phyloP scores from a whole-genome alignment of 768 basidiomycete genomes.

The Antrodiella citrinella region DNA sequence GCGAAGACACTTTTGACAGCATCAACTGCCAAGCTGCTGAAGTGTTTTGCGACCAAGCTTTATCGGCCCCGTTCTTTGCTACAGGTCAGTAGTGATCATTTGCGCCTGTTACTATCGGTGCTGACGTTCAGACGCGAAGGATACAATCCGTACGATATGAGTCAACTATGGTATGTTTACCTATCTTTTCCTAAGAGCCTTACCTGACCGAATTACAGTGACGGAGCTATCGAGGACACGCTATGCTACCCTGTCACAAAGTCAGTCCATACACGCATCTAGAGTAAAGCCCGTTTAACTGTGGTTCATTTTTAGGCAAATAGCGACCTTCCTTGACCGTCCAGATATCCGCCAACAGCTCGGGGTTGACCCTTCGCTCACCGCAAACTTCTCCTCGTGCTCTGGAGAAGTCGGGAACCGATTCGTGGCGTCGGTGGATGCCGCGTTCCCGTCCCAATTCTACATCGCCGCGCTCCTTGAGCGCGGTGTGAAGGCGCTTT shows the following conservation, averaged over 20 bases:
- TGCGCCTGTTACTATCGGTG: conserved; percentile 60
- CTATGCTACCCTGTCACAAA: conserved; percentile 1
- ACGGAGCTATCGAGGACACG: background rate
- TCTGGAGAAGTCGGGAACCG: conserved; percentile 33
- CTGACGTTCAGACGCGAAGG: conserved; percentile 39
- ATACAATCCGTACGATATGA: conserved; percentile 61
- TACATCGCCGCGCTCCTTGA: conserved; percentile 48
- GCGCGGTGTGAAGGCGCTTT: conserved; percentile 38
- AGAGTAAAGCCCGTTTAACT: background rate
- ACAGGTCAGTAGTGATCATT: conserved; percentile 30
- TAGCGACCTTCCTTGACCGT: conserved; percentile 52
- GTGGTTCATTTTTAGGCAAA: conserved; percentile 44
- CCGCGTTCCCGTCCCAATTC: conserved; percentile 15
- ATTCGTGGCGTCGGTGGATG: conserved; percentile 17
- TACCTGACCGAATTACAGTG: too few species aligned
- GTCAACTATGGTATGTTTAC: conserved; percentile 38
- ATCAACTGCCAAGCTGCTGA: conserved; percentile 34
- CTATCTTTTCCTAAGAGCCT: too few species aligned
- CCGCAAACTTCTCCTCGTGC: conserved; percentile 27
- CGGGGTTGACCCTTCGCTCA: conserved; percentile 49
- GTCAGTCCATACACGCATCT: background rate
- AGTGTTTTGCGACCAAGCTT: conserved; percentile 26
- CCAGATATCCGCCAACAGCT: conserved; percentile 45
- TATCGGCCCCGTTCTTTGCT: conserved; percentile 17
- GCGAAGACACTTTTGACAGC: conserved; percentile 33